Percentiles rank a stretch among this genome's conserved stretches.
Conservation (phyloP, 202 grass and related monocot species). For the Panicum virgatum region DNA sequence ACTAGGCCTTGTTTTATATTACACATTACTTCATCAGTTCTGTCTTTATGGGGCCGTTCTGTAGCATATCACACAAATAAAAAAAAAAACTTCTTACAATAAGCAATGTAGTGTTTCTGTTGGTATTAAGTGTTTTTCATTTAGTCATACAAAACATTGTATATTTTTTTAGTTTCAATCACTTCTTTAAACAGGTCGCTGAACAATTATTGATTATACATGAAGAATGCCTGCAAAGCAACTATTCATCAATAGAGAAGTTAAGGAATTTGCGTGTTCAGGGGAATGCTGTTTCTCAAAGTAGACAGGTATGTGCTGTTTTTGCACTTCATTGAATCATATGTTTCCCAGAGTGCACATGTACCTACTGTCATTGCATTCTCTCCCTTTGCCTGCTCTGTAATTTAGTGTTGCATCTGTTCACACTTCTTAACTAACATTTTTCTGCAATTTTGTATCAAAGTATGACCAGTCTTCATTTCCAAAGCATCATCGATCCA, state of each 20-base stretch:
- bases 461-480: neutral
- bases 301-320: slow-evolving; percentile 53
- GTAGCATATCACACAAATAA: neutral
- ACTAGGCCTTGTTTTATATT: neutral
- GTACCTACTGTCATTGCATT: neutral
- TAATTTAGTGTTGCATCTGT: neutral
- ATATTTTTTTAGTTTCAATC: slow-evolving; percentile 11
- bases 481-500: neutral
- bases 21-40: neutral
- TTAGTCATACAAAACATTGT: neutral
- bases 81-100: neutral
- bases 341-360: neutral
- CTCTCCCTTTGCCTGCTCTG: neutral
- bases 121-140: neutral
- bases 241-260: slow-evolving; percentile 69
- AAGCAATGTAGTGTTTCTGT: neutral
- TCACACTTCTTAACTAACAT: slow-evolving; percentile 20
- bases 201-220: slow-evolving; percentile 82
- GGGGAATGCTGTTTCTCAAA: slow-evolving; percentile 70
- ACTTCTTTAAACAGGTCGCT: slow-evolving; percentile 55
- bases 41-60: neutral
- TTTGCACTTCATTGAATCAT: neutral
- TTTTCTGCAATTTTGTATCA: slow-evolving; percentile 20
- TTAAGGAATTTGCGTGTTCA: slow-evolving; percentile 47
- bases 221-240: slow-evolving; percentile 74